phyloP scores from a whole-genome alignment of 257 asterid genomes.

The Ocimum tenuiflorum region DNA sequence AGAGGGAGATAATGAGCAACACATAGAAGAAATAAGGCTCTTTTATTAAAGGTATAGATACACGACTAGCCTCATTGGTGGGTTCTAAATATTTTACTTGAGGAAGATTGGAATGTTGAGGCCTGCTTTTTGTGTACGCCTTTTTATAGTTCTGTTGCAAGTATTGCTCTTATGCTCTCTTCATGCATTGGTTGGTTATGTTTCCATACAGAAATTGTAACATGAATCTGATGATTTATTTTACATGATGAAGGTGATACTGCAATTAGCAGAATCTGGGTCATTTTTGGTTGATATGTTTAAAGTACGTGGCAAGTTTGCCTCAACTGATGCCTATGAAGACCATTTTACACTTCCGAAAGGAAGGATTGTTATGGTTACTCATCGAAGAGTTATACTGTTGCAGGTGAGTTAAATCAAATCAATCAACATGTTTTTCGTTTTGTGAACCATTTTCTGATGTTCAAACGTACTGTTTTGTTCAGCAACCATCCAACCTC shows the following conservation, averaged over 20 bases:
- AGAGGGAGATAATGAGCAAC: no score
- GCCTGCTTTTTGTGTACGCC: not conserved
- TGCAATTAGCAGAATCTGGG: slow-evolving; percentile 89
- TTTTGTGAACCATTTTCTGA: slow-evolving; percentile 4
- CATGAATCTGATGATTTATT: slow-evolving; percentile 1
- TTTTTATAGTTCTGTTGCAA: not conserved
- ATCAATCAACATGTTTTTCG: not conserved
- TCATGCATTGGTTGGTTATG: not conserved
- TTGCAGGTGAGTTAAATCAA: slow-evolving; percentile 58
- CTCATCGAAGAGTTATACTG: slow-evolving; percentile 82
- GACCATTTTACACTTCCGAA: slow-evolving; percentile 84
- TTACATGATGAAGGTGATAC: slow-evolving; percentile 52
- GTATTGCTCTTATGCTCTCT: not conserved
- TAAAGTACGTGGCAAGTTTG: slow-evolving; percentile 94
- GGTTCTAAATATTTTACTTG: no score
- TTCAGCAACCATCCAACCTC: slow-evolving; percentile 89
- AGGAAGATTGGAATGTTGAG: no score
- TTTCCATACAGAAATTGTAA: not conserved
- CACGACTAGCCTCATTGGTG: not conserved
- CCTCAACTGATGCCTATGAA: slow-evolving; percentile 91
- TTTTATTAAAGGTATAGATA: not conserved
- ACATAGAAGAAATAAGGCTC: no score
- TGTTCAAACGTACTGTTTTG: slow-evolving; percentile 18
- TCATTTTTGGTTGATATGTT: slow-evolving; percentile 94
- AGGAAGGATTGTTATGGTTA: slow-evolving; percentile 68